Conservation (phyloP, 2,329 filamentous ascomycete species). For the Aspergillus fischeri region DNA sequence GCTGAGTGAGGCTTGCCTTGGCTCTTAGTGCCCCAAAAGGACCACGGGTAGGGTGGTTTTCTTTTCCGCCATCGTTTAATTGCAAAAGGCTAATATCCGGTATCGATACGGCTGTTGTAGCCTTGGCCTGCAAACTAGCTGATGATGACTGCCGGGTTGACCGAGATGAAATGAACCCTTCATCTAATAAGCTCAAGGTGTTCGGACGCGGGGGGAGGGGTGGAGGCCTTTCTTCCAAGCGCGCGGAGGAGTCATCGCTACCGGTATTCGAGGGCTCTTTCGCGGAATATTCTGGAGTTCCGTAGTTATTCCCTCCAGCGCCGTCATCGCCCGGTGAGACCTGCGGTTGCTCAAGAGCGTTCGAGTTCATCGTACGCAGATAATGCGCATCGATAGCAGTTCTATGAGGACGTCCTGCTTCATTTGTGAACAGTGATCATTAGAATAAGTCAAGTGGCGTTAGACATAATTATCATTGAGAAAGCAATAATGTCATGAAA, state of each 20-base stretch:
- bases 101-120: constrained; percentile 81
- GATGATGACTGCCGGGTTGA: constrained; percentile 31
- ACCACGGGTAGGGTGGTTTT: constrained; percentile 52
- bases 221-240: constrained; percentile 37
- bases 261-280: constrained; percentile 14
- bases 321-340: constrained; percentile 1
- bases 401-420: neutral
- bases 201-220: constrained; percentile 46
- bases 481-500: neutral
- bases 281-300: constrained; percentile 6
- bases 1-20: constrained; percentile 37
- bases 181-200: constrained; percentile 33
- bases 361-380: constrained; percentile 9
- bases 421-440: neutral
- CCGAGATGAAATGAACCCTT: constrained; percentile 30
- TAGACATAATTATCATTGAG: neutral
- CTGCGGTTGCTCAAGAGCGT: constrained; percentile 5
- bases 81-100: constrained; percentile 75
- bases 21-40: constrained; percentile 27
- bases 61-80: constrained; percentile 65
- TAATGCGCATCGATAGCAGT: constrained; percentile 6
- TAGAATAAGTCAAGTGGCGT: neutral
- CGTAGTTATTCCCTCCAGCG: constrained; percentile 6
- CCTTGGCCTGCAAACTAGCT: constrained; percentile 52
- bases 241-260: constrained; percentile 17